Percentiles rank a stretch among this genome's conserved stretches.
phyloP scores from a whole-genome alignment of 106 monocot genomes.

The Posidonia australis region DNA sequence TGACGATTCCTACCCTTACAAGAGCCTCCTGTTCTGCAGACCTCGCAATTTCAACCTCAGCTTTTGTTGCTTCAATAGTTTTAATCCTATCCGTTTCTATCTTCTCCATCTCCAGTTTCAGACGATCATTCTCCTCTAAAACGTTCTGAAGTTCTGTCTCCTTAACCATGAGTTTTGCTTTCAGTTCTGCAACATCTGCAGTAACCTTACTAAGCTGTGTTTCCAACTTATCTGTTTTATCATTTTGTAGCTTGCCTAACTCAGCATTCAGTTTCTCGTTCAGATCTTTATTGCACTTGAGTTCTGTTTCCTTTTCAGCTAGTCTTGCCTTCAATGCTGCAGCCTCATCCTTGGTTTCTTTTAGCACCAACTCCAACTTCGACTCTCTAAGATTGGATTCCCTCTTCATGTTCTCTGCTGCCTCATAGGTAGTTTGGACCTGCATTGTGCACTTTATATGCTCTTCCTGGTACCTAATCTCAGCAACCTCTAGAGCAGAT shows the following conservation, averaged over 20 bases:
- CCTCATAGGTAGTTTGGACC: conserved; percentile 28
- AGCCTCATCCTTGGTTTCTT: conserved; percentile 20
- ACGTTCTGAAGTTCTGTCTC: conserved; percentile 59
- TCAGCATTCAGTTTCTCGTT: conserved; percentile 26
- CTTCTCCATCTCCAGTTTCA: conserved; percentile 35
- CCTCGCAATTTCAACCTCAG: conserved; percentile 54
- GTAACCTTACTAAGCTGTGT: conserved; percentile 16
- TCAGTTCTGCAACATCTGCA: conserved; percentile 34
- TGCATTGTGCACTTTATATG: conserved; percentile 38
- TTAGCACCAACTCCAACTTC: conserved; percentile 23
- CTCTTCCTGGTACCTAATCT: conserved; percentile 39
- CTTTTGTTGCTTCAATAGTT: conserved; percentile 19
- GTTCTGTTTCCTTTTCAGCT: conserved; percentile 26
- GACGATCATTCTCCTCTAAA: conserved; percentile 48
- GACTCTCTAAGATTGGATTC: conserved; percentile 29
- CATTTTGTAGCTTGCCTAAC: background rate
- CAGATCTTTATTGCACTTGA: background rate
- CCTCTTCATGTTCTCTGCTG: conserved; percentile 30
- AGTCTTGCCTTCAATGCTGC: conserved; percentile 23
- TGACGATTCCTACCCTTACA: conserved; percentile 33
- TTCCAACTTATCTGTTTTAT: conserved; percentile 18
- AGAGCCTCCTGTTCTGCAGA: conserved; percentile 54
- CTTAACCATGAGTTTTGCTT: conserved; percentile 54
- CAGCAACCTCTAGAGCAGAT: conserved; percentile 27
- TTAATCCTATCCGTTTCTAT: conserved; percentile 25